A percentile compares a stretch with the other conserved stretches of the same genome.
These are phyloP conservation scores for Paxillus ammoniavirescens DNA, from an alignment of 768 basidiomycete genomes.

Conservation along the genomic window DNA sequence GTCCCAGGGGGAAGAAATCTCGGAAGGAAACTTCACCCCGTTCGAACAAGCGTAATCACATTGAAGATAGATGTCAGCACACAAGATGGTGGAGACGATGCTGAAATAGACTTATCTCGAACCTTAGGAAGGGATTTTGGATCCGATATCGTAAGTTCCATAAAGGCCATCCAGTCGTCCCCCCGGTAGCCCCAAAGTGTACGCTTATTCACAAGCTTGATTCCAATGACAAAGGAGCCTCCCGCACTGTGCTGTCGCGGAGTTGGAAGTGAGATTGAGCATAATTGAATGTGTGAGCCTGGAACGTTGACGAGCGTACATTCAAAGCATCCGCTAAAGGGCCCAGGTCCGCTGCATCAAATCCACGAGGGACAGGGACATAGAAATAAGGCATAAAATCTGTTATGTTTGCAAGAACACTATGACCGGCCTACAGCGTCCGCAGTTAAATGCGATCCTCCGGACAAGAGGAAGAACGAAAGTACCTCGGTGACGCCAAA, in stretches of 20 bases:
- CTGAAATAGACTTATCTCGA: conserved; percentile 68
- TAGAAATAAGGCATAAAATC: conserved; percentile 95
- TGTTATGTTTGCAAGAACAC: conserved; percentile 79
- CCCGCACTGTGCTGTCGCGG: conserved; percentile 23
- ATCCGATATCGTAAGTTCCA: conserved; percentile 78
- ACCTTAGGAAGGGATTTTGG: conserved; percentile 82
- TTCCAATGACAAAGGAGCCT: conserved; percentile 42
- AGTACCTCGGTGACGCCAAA: conserved; percentile 88
- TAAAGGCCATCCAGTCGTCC: conserved; percentile 73
- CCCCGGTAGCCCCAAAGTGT: conserved; percentile 89
- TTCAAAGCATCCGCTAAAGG: conserved; percentile 72
- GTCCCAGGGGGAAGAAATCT: conserved; percentile 49
- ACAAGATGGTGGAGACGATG: background rate
- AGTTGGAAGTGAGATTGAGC: background rate
- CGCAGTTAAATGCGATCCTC: conserved; percentile 1
- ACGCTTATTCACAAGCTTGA: conserved; percentile 63
- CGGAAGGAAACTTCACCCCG: conserved; percentile 68
- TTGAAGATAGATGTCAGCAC: conserved; percentile 12
- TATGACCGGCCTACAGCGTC: conserved; percentile 68
- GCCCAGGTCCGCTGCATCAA: conserved; percentile 61
- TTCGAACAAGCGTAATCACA: conserved; percentile 62
- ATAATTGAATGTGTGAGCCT: background rate
- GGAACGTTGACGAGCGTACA: conserved; percentile 42
- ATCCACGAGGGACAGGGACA: conserved; percentile 82
- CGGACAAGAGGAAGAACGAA: background rate